Evolutionary conservation across 768 basidiomycete genomes (phyloP).

Genomic region (Kwoniella dejecticola): DNA sequence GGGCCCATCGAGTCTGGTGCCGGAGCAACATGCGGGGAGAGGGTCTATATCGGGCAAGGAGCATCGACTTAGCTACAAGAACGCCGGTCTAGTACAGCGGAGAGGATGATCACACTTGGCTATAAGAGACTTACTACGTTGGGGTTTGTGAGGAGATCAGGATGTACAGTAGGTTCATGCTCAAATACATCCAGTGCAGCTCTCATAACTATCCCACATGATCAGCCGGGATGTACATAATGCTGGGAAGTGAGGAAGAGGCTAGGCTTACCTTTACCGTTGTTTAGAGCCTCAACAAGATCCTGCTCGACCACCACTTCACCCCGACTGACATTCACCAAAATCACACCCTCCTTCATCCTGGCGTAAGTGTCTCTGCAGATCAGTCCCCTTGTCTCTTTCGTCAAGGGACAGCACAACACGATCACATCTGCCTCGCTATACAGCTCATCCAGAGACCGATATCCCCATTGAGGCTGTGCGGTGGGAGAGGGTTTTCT

Average conservation of each 20-base stretch:
- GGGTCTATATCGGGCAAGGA: conserved; percentile 8
- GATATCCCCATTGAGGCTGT: conserved; percentile 26
- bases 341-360: conserved; percentile 51
- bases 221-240: too few species aligned
- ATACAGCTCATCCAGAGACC: conserved; percentile 49
- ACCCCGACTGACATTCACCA: conserved; percentile 52
- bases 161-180: conserved; percentile 53
- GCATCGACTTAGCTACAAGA: background rate
- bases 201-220: conserved; percentile 34
- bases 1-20: conserved; percentile 27
- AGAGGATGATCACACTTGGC: too few species aligned
- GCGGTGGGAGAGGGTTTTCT: conserved; percentile 33
- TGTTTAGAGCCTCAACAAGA: conserved; percentile 54
- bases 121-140: conserved; percentile 38
- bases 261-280: conserved; percentile 42
- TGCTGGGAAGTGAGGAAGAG: background rate
- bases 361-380: conserved; percentile 35
- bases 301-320: conserved; percentile 53
- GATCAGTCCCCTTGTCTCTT: conserved; percentile 38
- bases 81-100: too few species aligned
- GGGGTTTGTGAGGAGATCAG: conserved; percentile 38
- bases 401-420: conserved; percentile 47
- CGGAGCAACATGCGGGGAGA: conserved; percentile 30
- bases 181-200: conserved; percentile 57
- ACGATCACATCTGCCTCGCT: conserved; percentile 42